Evolutionary conservation across 2,329 filamentous ascomycete species (phyloP).

Genomic region (Aspergillus glaucus): DNA sequence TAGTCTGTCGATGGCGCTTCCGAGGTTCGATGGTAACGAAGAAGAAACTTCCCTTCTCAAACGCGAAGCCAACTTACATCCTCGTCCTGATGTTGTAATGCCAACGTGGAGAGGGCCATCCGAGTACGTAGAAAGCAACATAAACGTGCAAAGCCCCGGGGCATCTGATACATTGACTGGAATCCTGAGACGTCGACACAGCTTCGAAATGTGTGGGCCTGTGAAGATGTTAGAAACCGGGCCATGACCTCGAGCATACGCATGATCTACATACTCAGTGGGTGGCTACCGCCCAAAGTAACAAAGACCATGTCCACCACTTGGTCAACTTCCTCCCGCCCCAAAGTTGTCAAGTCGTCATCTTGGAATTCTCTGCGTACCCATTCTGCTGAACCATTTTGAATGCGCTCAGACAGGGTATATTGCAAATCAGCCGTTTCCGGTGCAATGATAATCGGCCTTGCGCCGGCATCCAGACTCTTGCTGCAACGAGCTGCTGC

Average conservation of each 20-base stretch:
- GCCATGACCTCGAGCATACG: slow-evolving; percentile 8
- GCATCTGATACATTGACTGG: slow-evolving; percentile 90
- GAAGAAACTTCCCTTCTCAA: slow-evolving; percentile 84
- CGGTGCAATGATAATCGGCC: slow-evolving; percentile 70
- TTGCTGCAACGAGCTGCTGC: slow-evolving; percentile 77
- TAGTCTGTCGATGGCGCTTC: slow-evolving; percentile 67
- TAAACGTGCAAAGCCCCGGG: slow-evolving; percentile 80
- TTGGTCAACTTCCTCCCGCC: slow-evolving; percentile 67
- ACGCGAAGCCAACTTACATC: slow-evolving; percentile 85
- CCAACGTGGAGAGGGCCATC: slow-evolving; percentile 92
- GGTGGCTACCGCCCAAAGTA: slow-evolving; percentile 52
- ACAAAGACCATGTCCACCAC: slow-evolving; percentile 93
- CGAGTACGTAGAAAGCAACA: slow-evolving; percentile 77
- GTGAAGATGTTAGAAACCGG: slow-evolving; percentile 15
- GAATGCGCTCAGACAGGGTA: slow-evolving; percentile 43
- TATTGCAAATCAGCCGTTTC: slow-evolving; percentile 56
- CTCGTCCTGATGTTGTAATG: slow-evolving; percentile 89
- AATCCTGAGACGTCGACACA: slow-evolving; percentile 75
- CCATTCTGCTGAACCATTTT: slow-evolving; percentile 38
- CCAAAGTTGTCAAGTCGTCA: slow-evolving; percentile 65
- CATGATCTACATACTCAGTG: slow-evolving; percentile 36
- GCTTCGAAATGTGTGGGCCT: slow-evolving; percentile 62
- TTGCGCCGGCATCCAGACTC: slow-evolving; percentile 75
- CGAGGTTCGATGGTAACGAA: slow-evolving; percentile 67
- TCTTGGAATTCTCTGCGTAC: slow-evolving; percentile 56